Percentiles rank a stretch among this genome's conserved stretches.
phyloP scores from a whole-genome alignment of 2,329 filamentous ascomycete species.

The Coleophoma eucalyptorum region DNA sequence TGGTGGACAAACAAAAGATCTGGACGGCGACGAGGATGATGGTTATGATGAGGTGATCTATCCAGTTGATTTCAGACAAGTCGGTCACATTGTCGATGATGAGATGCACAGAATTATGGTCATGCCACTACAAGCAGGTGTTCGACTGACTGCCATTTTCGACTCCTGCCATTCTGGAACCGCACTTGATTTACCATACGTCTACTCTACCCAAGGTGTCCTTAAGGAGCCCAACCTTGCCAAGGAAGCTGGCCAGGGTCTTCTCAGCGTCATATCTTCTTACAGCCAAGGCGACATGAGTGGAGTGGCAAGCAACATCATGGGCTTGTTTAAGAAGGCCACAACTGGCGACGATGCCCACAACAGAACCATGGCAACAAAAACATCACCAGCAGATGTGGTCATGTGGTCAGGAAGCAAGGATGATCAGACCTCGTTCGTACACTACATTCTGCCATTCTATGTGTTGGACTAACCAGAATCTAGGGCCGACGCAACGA shows the following conservation, averaged over 20 bases:
- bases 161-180: conserved; percentile 68
- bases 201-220: conserved; percentile 66
- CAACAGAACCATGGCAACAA: conserved; percentile 78
- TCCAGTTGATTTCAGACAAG: conserved; percentile 74
- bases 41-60: conserved; percentile 84
- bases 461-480: conserved; percentile 13
- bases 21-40: conserved; percentile 77
- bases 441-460: conserved; percentile 24
- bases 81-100: conserved; percentile 80
- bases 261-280: conserved; percentile 59
- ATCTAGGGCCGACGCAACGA: conserved; percentile 80
- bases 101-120: conserved; percentile 82
- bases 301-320: conserved; percentile 75
- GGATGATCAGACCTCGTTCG: conserved; percentile 88
- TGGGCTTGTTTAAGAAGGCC: conserved; percentile 84
- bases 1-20: conserved; percentile 76
- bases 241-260: conserved; percentile 62
- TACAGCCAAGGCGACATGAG: conserved; percentile 75
- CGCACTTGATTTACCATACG: conserved; percentile 62
- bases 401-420: conserved; percentile 98
- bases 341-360: conserved; percentile 74
- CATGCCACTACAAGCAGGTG: conserved; percentile 71
- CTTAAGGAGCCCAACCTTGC: conserved; percentile 67
- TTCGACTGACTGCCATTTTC: conserved; percentile 70
- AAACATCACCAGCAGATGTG: conserved; percentile 92